Base-by-base conservation (phyloP, 1,139 yeast genomes). In the Nakaseomyces glabratus region DNA sequence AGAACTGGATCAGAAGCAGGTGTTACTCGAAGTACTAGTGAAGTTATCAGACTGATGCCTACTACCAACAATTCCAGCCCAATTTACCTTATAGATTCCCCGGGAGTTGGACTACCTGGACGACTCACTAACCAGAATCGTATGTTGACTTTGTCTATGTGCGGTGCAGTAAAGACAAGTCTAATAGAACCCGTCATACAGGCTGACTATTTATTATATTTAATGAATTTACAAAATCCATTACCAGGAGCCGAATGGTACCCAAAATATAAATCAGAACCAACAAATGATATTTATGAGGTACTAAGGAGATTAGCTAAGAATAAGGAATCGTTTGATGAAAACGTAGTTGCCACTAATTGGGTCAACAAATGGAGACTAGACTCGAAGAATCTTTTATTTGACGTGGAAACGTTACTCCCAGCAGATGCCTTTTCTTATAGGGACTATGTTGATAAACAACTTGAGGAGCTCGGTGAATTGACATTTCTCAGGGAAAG, bases 1-100 rank as follows among this genome's bases (percentile, higher is more conserved):
- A 61, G 62, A 36, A 85, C 95, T 0, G 95, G 96, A 0, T 81
- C 82, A 6, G 79, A 74, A 47, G 95, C 97, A 0, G 98, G 98
- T 12, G 86, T 90, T 3, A 90, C 98, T 0, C 63, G 86, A 39
- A 70, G 71, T 23, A 77, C 94, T 1, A 77, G 93, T 39, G 93
- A 82, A 46, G 68, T 80, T 36, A 82, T 90, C 28, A 62, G 80
- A 37, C 66, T 90, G 14, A 6, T 29, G 11, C 32, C 43, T 24
- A 31, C 10, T 32, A 37, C 10, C 61, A 69, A 34, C 58, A 64
- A 11, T 23, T 93, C 93, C 0, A 76, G 76, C 32, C 51, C 51
- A 9, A 70, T 90, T 6, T 69, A 76, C 43, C 67, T 88, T 10
- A 76, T 82, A 48, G 98, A 90, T 55, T 82, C 97, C 0, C 98